Evolutionary conservation across 176 grass and related monocot genomes (phyloP).

Genomic region (Oryza punctata): DNA sequence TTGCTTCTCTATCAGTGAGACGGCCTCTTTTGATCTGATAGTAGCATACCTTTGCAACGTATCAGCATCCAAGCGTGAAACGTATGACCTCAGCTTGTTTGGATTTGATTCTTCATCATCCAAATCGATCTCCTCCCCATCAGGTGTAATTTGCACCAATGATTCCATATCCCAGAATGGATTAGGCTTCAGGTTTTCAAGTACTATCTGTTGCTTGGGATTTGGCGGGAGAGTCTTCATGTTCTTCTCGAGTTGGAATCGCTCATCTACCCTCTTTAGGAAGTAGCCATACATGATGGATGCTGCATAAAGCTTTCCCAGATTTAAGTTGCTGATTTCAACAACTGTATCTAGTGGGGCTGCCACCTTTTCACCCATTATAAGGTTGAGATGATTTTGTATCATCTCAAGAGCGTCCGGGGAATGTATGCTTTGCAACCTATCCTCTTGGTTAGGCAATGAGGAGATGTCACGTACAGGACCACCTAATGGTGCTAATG

Average conservation of each 20-base stretch:
- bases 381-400: constrained; percentile 77
- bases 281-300: constrained; percentile 99
- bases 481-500: constrained; percentile 49
- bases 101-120: constrained; percentile 54
- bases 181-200: constrained; percentile 76
- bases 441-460: constrained; percentile 74
- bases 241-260: constrained; percentile 89
- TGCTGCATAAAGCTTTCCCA: constrained; percentile 96
- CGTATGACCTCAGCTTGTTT: constrained; percentile 79
- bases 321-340: constrained; percentile 94
- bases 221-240: constrained; percentile 78
- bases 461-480: constrained; percentile 59
- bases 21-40: constrained; percentile 83
- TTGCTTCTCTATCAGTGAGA: constrained; percentile 93
- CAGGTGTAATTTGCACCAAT: constrained; percentile 72
- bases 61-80: constrained; percentile 71
- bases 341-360: constrained; percentile 63
- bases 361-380: constrained; percentile 78
- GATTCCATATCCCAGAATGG: constrained; percentile 95
- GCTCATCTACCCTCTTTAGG: constrained; percentile 91
- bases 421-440: constrained; percentile 78
- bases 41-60: constrained; percentile 87
- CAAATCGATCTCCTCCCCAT: constrained; percentile 51
- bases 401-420: constrained; percentile 90
- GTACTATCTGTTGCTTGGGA: constrained; percentile 59